Conservation (phyloP, 2,329 filamentous ascomycete species). For the Aspergillus pseudonomiae region DNA sequence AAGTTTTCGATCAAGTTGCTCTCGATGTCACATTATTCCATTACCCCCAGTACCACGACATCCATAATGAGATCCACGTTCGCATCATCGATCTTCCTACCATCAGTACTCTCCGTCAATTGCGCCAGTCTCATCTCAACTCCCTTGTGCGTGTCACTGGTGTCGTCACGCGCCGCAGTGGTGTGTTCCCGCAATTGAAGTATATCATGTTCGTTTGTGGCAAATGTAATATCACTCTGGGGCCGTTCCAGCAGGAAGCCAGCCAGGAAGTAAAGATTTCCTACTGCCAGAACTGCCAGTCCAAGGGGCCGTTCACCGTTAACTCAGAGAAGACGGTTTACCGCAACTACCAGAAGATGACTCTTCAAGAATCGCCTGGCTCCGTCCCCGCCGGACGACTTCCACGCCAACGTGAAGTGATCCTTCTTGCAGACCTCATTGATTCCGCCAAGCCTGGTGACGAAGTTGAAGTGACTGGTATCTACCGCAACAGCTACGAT, state of each 20-base stretch:
- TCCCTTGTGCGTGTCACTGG: conserved; percentile 92
- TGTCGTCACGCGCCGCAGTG: conserved; percentile 89
- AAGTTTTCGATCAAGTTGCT: conserved; percentile 93
- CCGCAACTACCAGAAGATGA: conserved; percentile 97
- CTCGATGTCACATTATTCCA: conserved; percentile 95
- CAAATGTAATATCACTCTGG: conserved; percentile 89
- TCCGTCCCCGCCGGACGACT: conserved; percentile 95
- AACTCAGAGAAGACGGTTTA: conserved; percentile 99
- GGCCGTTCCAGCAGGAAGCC: conserved; percentile 96
- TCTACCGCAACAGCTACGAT: conserved; percentile 98
- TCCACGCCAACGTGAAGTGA: conserved; percentile 89
- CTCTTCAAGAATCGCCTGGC: conserved; percentile 93
- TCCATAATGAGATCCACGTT: conserved; percentile 96
- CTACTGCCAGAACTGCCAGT: conserved; percentile 96
- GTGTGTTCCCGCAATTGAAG: conserved; percentile 96
- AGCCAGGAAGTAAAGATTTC: conserved; percentile 95
- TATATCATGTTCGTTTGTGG: conserved; percentile 98
- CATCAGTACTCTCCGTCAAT: conserved; percentile 90
- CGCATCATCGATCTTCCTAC: conserved; percentile 94
- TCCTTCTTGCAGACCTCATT: conserved; percentile 95
- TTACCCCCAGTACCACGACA: conserved; percentile 96
- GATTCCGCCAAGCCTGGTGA: conserved; percentile 96
- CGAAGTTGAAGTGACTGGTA: conserved; percentile 94
- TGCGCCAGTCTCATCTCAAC: conserved; percentile 94
- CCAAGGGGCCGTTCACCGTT: conserved; percentile 87